Base-by-base conservation (phyloP, 495 filamentous ascomycete species). In the Poronia punctata region DNA sequence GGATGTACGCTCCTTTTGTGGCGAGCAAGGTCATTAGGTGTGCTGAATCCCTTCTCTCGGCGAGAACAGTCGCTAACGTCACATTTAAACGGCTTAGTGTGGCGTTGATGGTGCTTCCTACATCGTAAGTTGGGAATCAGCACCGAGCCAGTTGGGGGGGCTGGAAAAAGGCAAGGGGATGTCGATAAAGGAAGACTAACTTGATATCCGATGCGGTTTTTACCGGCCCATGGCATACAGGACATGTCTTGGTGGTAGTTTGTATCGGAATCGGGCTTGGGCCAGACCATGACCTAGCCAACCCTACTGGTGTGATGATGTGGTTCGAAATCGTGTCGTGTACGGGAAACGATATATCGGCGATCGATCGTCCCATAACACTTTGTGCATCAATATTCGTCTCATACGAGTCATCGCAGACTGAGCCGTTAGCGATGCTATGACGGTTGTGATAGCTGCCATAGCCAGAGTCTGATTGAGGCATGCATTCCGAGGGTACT, bases 81-180 rank as follows among this genome's bases (percentile, higher is more conserved):
- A 54, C 88, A 95, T 50, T 68, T 78, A 57, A 76, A 82, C 1
- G 80, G 76, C 51, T 87, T 90, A 8, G 65, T 71, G 61, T 95
- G 88, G 40, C 84, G 76, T 10, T 82, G 76, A 35, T 77, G 65
- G 55, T 95, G 88, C 66, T 95, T 95, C 48, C 88, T 94, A 56
- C 15, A 8, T 16, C 32, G 20, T 31, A 19, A 11, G 14, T 43
- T 38, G 41, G 36, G n/a, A 32, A 28, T 23, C 15, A 46, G 22
- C 15, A 9, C 19, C 8, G 9, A 41, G 17, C 16, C n/a, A n/a
- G n/a, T n/a, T n/a, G n/a, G n/a, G n/a, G n/a, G n/a, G n/a, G n/a
- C n/a, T n/a, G n/a, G n/a, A n/a, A n/a, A n/a, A 26, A 37, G 27
- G 29, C 2, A 17, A 25, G 7, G 33, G 16, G 1, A 10, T 24